Evolutionary conservation across 495 filamentous ascomycete genomes (phyloP), one percentile per base, ranked within the genome.

Genomic region (Tuber melanosporum): DNA sequence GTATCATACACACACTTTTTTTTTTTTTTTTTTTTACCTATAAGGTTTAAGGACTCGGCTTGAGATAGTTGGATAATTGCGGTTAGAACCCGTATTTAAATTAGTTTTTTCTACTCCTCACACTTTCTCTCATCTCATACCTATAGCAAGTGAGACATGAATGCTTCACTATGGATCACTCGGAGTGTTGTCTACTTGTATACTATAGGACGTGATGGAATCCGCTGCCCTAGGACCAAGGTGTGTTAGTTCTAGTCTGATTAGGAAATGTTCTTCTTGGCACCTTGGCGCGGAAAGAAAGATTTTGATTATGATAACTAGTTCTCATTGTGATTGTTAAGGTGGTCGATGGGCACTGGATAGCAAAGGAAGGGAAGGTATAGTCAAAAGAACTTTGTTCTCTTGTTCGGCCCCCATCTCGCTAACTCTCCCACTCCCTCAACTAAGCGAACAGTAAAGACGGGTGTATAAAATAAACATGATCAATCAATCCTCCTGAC

Each of bases 81-180:
- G 52, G 52, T n/a, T 57, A 26, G 4, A 26, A 0, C n/a, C 0
- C 52, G 52, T 9, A 22, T 14, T 10, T 57, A 3, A 12, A 14
- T 57, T n/a, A 8, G 8, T 14, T 57, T 57, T 17, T 10, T 17
- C 52, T 57, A 26, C 10, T 62, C 3, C 3, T 5, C 57, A 15
- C n/a, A 32, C 12, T 14, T 66, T 66, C 26, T n/a, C 0, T n/a
- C 14, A 12, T n/a, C 0, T n/a, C 14, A 12, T 32, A 0, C n/a
- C 4, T 0, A n/a, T n/a, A 66, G 12, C 57, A 66, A 6, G 26
- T 32, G 12, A 66, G 26, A 66, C 57, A 66, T 66, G n/a, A 66
- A 66, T 66, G 57, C 57, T 66, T 66, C 57, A 66, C 26, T 32
- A 32, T 66, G 57, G 32, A 66, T 66, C 57, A 66, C 57, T 66